phyloP scores from a whole-genome alignment of 2,329 filamentous ascomycete species.

The Sporothrix euskadiensis region DNA sequence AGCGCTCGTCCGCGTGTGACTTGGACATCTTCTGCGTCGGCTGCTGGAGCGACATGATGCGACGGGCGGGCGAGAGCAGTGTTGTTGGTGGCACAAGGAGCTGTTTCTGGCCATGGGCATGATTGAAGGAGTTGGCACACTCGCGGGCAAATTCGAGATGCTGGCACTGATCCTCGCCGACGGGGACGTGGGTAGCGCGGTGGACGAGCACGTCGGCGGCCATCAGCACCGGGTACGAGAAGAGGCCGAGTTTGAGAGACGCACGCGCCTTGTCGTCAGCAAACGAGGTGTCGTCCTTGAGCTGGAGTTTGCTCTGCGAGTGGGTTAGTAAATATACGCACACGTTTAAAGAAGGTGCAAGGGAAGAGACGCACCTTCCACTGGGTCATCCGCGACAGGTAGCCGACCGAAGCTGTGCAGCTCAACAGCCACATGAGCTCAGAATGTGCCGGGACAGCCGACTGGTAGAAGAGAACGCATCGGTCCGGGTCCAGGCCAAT shows the following conservation, averaged over 20 bases:
- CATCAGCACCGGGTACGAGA: conserved; percentile 94
- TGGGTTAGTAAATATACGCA: background rate
- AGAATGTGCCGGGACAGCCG: conserved; percentile 71
- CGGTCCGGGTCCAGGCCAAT: conserved; percentile 78
- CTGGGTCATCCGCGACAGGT: conserved; percentile 97
- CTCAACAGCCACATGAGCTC: conserved; percentile 98
- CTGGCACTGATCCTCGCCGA: conserved; percentile 92
- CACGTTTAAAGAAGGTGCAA: background rate
- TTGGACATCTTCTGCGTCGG: conserved; percentile 93
- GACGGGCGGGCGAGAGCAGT: conserved; percentile 73
- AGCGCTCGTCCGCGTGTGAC: conserved; percentile 69
- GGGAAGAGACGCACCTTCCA: conserved; percentile 69
- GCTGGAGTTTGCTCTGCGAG: conserved; percentile 68
- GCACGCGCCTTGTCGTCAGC: conserved; percentile 61
- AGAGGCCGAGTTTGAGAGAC: conserved; percentile 78
- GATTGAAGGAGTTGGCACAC: conserved; percentile 84
- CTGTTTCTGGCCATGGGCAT: conserved; percentile 60
- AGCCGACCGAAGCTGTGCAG: conserved; percentile 87
- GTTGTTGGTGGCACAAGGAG: conserved; percentile 65
- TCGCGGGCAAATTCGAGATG: conserved; percentile 92
- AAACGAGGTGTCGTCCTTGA: conserved; percentile 59
- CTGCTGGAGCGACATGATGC: conserved; percentile 84
- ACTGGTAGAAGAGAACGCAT: conserved; percentile 66
- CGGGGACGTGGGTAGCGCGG: conserved; percentile 87
- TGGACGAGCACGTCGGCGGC: conserved; percentile 93